Conservation (phyloP, 768 basidiomycete genomes). For the Megacollybia marginata region DNA sequence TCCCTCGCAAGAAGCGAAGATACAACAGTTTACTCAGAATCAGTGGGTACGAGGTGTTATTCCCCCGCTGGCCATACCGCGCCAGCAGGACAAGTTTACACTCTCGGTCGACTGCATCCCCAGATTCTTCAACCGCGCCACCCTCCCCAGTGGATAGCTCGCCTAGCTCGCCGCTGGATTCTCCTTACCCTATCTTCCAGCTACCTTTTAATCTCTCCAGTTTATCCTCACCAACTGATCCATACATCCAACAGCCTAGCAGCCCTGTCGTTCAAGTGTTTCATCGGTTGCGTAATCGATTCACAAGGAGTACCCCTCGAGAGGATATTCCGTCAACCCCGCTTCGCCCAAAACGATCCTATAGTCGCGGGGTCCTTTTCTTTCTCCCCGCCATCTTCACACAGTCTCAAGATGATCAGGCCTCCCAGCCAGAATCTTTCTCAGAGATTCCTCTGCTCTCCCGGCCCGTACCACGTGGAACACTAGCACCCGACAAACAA, state of each 20-base stretch:
- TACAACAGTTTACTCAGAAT: constrained; percentile 47
- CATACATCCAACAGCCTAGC: constrained; percentile 30
- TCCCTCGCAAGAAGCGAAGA: constrained; percentile 52
- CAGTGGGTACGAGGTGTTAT: constrained; percentile 69
- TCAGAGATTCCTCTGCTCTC: constrained; percentile 14
- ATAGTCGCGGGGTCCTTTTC: constrained; percentile 60
- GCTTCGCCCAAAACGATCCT: constrained; percentile 36
- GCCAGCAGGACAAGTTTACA: constrained; percentile 73
- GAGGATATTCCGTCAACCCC: constrained; percentile 38
- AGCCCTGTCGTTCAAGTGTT: constrained; percentile 49
- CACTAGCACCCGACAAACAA: background rate
- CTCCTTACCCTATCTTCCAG: constrained; percentile 50
- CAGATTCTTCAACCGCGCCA: constrained; percentile 38
- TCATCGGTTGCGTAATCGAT: constrained; percentile 49
- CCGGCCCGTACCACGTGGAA: constrained; percentile 12
- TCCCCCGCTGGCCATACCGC: constrained; percentile 66
- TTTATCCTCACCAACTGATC: constrained; percentile 43
- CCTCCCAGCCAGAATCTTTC: no score
- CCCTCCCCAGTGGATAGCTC: constrained; percentile 33
- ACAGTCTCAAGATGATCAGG: constrained; percentile 8
- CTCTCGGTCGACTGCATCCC: constrained; percentile 35
- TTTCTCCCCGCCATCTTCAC: constrained; percentile 80
- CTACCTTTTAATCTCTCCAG: constrained; percentile 56
- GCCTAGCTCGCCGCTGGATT: constrained; percentile 36
- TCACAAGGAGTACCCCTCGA: constrained; percentile 34